Base-by-base conservation (phyloP, 177 flowering plant species). In the Vitis hybrid region DNA sequence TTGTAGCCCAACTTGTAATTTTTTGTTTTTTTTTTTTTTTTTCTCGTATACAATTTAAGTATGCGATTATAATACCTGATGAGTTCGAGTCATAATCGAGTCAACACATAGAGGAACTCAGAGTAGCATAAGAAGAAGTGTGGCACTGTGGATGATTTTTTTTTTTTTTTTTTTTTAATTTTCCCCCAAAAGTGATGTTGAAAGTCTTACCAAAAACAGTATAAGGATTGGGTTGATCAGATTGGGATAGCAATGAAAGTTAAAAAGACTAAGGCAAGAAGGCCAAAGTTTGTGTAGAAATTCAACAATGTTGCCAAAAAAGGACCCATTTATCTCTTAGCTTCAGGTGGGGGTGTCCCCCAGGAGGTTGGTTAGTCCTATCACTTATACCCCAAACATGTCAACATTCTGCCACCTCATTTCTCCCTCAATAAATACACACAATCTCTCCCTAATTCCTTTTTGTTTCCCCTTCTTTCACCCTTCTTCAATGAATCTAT, bases 291-390 rank as follows among this genome's bases (percentile, higher is more conserved):
- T 21, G 24, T 24, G 24, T 6, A 11, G 18, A 57, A 58, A 40
- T 40, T 58, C 52, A 58, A 58, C 51, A 8, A 50, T 71, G 6
- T 11, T 64, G 18, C 56, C 49, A 55, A 60, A 46, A 56, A 56
- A 57, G 72, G 76, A 68, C 76, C 68, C 76, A 68, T 46, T 62
- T 61, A 16, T 24, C 50, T 21, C 19, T 16, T 15, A 52, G 30
- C 71, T 64, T 58, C 72, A 74, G 64, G 69, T 68, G 72, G 76
- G 59, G 1, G 6, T 74, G 76, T 74, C 68, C 40, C 69, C 72
- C 35, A 7, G 65, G 65, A 74, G 67, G 76, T 74, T 68, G 69
- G 65, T 56, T 64, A 51, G 76, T 74, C 76, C 71, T 58, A 63
- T 68, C 71, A 54, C 21, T 2, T 52, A 73, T 54, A 55, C 56